Evolutionary conservation across 1,284 basidiomycete species (phyloP), one percentile per base, ranked within the genome.

Genomic region (Psilocybe mexicana): DNA sequence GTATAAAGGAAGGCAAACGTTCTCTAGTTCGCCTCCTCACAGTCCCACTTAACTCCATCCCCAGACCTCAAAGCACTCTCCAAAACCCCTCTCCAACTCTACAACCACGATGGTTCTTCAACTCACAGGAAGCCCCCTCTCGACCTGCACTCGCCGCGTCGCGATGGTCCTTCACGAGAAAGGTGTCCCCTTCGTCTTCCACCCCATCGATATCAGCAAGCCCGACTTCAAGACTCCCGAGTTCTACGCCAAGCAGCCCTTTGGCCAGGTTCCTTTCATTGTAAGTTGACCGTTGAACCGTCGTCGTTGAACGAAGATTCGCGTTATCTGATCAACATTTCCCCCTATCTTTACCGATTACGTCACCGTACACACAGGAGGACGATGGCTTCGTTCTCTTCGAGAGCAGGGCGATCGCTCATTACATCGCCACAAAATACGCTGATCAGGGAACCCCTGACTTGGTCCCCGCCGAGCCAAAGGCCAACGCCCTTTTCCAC

Each of bases 401-500:
- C 61, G 79, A 83, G 64, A 77, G 75, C 49, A 72, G 79, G 36
- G 80, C 81, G 7, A 82, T 84, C 54, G 59, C 60, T 43, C 69
- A 75, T 3, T 77, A 79, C 62, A 64, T 79, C 51, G 71, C 63
- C 11, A 67, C 69, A 45, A 79, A 79, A 62, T 81, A 77, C 55
- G 56, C 72, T 14, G 48, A 68, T 30, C 71, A 75, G 44, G 73
- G 73, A 1, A 69, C 72, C 0, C 64, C 61, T 14, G 28, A 48
- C n/a, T 69, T 73, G 57, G 67, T 76, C 25, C 74, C 75, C 2
- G 67, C 66, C 40, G 75, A 71, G 5, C 47, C 65, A 18, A 67
- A 77, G 58, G 74, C 70, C 2, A 70, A 69, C 33, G 84, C 77
- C 14, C 66, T 72, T 26, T 84, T 83, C 69, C 82, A 85, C 65